Percentiles rank a stretch among this genome's conserved stretches.
These are phyloP conservation scores for Penicillium sp. DNA, from an alignment of 2,329 filamentous ascomycete genomes.

Conservation along the genomic window DNA sequence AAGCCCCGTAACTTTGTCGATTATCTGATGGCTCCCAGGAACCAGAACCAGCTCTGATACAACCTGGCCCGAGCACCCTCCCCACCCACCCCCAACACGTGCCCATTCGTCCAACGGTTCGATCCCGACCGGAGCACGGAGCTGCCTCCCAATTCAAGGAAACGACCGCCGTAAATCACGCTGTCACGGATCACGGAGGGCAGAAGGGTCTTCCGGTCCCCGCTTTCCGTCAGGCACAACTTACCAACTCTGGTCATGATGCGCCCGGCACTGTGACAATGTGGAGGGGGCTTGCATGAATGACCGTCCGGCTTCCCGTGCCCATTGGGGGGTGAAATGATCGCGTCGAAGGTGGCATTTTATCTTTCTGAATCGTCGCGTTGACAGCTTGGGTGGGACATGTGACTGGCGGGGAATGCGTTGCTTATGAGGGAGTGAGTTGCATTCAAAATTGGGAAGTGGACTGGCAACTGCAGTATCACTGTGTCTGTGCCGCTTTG, in stretches of 20 bases:
- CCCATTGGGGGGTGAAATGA: constrained; percentile 18
- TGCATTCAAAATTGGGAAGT: constrained; percentile 23
- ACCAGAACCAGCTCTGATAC: neutral
- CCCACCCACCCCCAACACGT: neutral
- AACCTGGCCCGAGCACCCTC: constrained; percentile 18
- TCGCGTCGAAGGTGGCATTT: constrained; percentile 11
- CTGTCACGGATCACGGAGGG: neutral
- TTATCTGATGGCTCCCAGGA: neutral
- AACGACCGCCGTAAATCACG: constrained; percentile 24
- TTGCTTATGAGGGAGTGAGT: constrained; percentile 4
- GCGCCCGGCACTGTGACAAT: constrained; percentile 24
- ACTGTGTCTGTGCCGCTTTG: constrained; percentile 14
- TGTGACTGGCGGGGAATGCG: constrained; percentile 23
- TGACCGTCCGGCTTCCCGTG: neutral
- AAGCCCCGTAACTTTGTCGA: neutral
- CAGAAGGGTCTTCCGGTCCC: constrained; percentile 1
- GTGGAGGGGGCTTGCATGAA: constrained; percentile 30
- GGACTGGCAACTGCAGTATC: constrained; percentile 30
- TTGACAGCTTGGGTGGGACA: constrained; percentile 15
- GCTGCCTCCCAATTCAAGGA: constrained; percentile 18
- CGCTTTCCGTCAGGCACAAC: neutral
- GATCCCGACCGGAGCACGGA: constrained; percentile 14
- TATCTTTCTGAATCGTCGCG: constrained; percentile 7
- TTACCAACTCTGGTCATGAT: neutral
- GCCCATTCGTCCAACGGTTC: constrained; percentile 16